phyloP scores from a whole-genome alignment of 2,329 filamentous ascomycete species.

The Penicillium nordicum region DNA sequence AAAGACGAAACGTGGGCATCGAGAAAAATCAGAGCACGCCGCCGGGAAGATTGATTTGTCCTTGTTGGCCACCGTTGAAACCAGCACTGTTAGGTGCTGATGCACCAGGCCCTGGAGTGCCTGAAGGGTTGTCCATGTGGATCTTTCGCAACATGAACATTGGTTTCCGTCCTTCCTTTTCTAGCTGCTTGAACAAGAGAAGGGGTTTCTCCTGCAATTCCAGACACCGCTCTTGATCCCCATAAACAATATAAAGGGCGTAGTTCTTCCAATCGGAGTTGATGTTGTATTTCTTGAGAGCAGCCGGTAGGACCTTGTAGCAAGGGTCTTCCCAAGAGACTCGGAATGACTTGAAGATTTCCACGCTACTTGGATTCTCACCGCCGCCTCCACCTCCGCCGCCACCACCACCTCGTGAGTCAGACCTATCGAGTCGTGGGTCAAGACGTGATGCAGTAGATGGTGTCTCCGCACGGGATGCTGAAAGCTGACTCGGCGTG shows the following conservation, averaged over 20 bases:
- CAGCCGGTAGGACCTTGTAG: conserved; percentile 92
- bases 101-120: conserved; percentile 13
- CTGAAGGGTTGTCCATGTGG: conserved; percentile 39
- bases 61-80: conserved; percentile 27
- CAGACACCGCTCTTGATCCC: conserved; percentile 93
- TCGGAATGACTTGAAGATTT: conserved; percentile 98
- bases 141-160: conserved; percentile 94
- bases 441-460: conserved; percentile 20
- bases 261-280: conserved; percentile 97
- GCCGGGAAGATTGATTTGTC: conserved; percentile 34
- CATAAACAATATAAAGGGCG: conserved; percentile 95
- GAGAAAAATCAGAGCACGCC: conserved; percentile 28
- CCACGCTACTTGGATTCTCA: conserved; percentile 56
- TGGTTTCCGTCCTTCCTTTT: conserved; percentile 94
- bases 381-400: conserved; percentile 12
- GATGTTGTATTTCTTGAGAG: conserved; percentile 97
- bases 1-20: neutral
- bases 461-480: conserved; percentile 32
- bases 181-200: conserved; percentile 94
- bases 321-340: conserved; percentile 98
- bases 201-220: conserved; percentile 89
- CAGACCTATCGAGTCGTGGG: conserved; percentile 19
- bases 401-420: conserved; percentile 25
- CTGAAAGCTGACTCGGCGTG: conserved; percentile 31
- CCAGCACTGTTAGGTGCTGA: conserved; percentile 33